Conservation (phyloP, 1,284 basidiomycete genomes). For the Fomitopsis pinicola region DNA sequence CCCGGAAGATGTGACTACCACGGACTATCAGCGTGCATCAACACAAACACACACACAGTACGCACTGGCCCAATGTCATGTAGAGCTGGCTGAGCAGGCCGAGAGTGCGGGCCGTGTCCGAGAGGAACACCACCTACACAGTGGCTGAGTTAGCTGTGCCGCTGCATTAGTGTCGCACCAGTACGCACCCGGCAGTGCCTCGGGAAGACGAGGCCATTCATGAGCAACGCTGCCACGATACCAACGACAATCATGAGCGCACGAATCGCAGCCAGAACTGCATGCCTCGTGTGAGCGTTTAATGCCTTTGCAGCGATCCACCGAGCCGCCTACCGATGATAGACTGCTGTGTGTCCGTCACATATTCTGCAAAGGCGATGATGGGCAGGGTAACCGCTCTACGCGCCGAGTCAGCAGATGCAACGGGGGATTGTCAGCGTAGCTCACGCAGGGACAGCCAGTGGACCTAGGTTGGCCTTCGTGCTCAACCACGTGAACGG, state of each 20-base stretch:
- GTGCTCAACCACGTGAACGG: conserved; percentile 45
- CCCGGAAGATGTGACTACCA: conserved; percentile 36
- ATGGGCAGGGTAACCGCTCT: conserved; percentile 45
- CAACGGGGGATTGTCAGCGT: conserved; percentile 31
- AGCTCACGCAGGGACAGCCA: conserved; percentile 44
- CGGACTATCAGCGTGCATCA: not conserved
- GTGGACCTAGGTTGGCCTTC: conserved; percentile 34
- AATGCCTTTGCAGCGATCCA: not conserved
- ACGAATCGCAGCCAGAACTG: conserved; percentile 39
- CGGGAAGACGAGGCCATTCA: conserved; percentile 46
- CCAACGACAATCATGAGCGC: conserved; percentile 41
- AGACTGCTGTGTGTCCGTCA: conserved; percentile 24
- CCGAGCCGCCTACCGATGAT: conserved; percentile 22
- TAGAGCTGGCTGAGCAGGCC: conserved; percentile 41
- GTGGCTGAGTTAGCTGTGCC: not conserved
- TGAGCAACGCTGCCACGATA: conserved; percentile 40
- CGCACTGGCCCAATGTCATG: conserved; percentile 41
- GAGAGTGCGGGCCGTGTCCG: conserved; percentile 36
- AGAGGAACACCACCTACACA: conserved; percentile 40
- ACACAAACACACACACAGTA: not conserved
- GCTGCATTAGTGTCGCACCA: not conserved
- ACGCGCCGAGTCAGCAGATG: conserved; percentile 11
- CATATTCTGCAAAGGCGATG: conserved; percentile 38
- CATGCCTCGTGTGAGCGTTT: not conserved
- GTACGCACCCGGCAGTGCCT: conserved; percentile 40